Conservation (phyloP, 2,329 filamentous ascomycete species). For the Cytospora leucostoma region DNA sequence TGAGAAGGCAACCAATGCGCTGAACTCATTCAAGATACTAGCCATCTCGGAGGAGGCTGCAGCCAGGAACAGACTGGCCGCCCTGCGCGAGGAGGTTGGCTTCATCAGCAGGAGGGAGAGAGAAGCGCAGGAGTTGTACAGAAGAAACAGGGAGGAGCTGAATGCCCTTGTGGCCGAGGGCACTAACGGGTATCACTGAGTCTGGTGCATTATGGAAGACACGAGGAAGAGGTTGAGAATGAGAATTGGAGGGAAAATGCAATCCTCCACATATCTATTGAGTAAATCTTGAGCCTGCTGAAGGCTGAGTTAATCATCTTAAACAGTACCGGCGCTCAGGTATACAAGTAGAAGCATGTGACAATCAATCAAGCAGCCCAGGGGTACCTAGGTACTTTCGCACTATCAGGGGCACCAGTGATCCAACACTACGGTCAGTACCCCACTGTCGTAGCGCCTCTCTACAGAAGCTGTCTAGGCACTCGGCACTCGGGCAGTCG, state of each 20-base stretch:
- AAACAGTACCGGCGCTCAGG: too few species aligned
- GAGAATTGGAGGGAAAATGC: too few species aligned
- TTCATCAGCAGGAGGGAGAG: conserved; percentile 80
- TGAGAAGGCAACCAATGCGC: conserved; percentile 69
- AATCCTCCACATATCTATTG: too few species aligned
- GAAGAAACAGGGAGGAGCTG: conserved; percentile 75
- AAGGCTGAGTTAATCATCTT: too few species aligned
- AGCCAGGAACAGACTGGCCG: conserved; percentile 69
- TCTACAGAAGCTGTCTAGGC: too few species aligned
- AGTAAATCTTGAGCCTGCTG: too few species aligned
- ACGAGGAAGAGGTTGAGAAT: too few species aligned
- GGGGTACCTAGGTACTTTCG: too few species aligned
- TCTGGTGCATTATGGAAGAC: neutral
- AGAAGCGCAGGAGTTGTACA: conserved; percentile 87
- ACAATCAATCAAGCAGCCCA: too few species aligned
- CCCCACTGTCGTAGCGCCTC: conserved; percentile 1
- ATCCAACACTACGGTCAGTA: neutral
- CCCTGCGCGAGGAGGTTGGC: conserved; percentile 78
- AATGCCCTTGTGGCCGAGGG: conserved; percentile 53
- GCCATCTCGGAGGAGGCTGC: conserved; percentile 79
- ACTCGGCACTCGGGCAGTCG: too few species aligned
- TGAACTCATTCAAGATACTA: conserved; percentile 74
- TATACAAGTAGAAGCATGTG: too few species aligned
- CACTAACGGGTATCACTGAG: conserved; percentile 43
- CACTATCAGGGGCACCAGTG: too few species aligned